Conservation (phyloP, 140 eudicot species). For the Senecio squalidus region DNA sequence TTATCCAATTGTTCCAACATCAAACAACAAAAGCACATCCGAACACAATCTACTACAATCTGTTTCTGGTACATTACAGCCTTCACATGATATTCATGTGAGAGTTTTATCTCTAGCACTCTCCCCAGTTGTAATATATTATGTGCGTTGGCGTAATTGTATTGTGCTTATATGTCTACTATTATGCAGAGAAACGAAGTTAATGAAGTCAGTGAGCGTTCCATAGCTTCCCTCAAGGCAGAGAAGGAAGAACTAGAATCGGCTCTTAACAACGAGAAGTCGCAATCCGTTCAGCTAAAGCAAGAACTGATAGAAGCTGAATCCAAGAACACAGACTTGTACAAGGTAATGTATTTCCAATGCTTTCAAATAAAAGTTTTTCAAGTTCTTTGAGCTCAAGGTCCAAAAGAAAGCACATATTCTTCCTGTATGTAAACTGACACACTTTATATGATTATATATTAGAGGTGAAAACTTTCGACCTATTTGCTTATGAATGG, state of each 20-base stretch:
- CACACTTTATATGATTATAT: not conserved
- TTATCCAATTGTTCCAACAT: too few relatives aligned
- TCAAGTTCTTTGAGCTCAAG: slow-evolving; percentile 1
- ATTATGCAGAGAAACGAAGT: slow-evolving; percentile 43
- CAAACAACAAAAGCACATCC: too few relatives aligned
- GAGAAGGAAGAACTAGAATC: slow-evolving; percentile 81
- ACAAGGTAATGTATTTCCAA: slow-evolving; percentile 58
- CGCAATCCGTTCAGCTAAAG: slow-evolving; percentile 68
- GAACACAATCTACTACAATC: too few relatives aligned
- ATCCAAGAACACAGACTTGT: slow-evolving; percentile 73
- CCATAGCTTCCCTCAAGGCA: slow-evolving; percentile 49
- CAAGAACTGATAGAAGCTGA: slow-evolving; percentile 83
- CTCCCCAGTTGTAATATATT: not conserved
- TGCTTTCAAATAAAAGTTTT: not conserved
- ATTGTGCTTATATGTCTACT: slow-evolving; percentile 1
- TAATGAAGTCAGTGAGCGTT: slow-evolving; percentile 55
- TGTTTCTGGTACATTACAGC: not conserved
- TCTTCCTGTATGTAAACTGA: not conserved
- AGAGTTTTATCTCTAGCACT: not conserved
- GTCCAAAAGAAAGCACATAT: slow-evolving; percentile 5
- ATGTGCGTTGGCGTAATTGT: not conserved
- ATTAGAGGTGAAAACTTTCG: not conserved
- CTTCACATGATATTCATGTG: not conserved
- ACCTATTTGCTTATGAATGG: not conserved
- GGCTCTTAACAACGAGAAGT: slow-evolving; percentile 58